These are phyloP conservation scores for Eimeria tenella DNA, from an alignment of 169 alveolate genomes.

Conservation along the genomic window DNA sequence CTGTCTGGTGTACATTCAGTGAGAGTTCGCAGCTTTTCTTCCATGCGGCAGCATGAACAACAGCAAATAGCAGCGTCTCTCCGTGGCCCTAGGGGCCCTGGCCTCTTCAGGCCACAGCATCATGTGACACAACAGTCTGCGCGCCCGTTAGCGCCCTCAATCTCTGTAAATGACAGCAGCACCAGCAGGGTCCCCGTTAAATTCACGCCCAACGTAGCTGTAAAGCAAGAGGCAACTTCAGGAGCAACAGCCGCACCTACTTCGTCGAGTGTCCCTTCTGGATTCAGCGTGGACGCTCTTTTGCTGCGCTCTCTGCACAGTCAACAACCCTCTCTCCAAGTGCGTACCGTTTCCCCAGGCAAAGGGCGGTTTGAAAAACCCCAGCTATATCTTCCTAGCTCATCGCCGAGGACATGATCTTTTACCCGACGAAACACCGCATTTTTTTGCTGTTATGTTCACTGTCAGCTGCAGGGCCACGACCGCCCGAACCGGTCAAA, in stretches of 20 bases:
- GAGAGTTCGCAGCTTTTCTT: constrained; percentile 50
- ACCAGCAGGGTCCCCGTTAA: constrained; percentile 4
- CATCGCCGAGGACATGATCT: no score
- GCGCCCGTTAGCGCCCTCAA: not conserved
- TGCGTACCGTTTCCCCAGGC: no score
- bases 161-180: not conserved
- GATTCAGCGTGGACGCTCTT: constrained; percentile 33
- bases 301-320: constrained; percentile 68
- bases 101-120: constrained; percentile 4
- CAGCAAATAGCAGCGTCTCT: constrained; percentile 65
- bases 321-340: constrained; percentile 17
- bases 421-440: not conserved
- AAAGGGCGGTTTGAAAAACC: no score
- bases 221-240: constrained; percentile 29
- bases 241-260: constrained; percentile 24
- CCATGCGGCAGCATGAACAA: constrained; percentile 67
- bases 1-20: constrained; percentile 1
- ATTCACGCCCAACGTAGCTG: constrained; percentile 45
- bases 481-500: constrained; percentile 11
- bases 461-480: constrained; percentile 15
- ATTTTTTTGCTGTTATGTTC: not conserved
- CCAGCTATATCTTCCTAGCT: no score
- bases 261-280: not conserved
- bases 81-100: constrained; percentile 41
- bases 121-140: not conserved